Conservation (phyloP, 1,139 yeast species). For the Candida mesenterica region DNA sequence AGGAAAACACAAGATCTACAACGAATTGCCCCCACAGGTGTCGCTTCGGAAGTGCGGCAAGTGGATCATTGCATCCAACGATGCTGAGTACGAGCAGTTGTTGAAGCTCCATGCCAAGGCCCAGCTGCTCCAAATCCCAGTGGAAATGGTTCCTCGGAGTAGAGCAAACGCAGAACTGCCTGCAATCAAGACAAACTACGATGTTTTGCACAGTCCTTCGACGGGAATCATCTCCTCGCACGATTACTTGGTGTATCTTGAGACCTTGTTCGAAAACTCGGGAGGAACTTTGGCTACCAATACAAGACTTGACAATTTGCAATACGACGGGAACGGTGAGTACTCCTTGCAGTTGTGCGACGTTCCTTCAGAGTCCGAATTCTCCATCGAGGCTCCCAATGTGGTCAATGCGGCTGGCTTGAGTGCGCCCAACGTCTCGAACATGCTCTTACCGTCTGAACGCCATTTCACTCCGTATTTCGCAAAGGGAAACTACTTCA, state of each 20-base stretch:
- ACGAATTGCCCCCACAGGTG: constrained; percentile 31
- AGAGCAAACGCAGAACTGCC: constrained; percentile 58
- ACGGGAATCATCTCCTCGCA: constrained; percentile 87
- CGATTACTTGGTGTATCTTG: constrained; percentile 60
- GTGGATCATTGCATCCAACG: constrained; percentile 84
- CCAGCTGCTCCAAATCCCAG: constrained; percentile 52
- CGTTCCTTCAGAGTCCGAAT: constrained; percentile 31
- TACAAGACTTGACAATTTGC: constrained; percentile 53
- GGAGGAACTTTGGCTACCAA: constrained; percentile 68
- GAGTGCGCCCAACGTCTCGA: constrained; percentile 66
- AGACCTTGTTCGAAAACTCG: constrained; percentile 48
- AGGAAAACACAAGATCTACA: constrained; percentile 70
- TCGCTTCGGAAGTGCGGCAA: constrained; percentile 61
- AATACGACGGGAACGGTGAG: constrained; percentile 20
- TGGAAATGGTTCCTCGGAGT: constrained; percentile 49
- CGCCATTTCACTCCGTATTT: constrained; percentile 59
- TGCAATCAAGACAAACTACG: constrained; percentile 57
- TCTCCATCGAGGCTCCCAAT: constrained; percentile 51
- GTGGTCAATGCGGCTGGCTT: constrained; percentile 80
- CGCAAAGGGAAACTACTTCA: constrained; percentile 83
- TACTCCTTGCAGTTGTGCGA: constrained; percentile 35
- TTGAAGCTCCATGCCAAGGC: constrained; percentile 52
- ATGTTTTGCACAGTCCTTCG: constrained; percentile 72
- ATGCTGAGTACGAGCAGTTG: constrained; percentile 58
- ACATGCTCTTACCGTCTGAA: constrained; percentile 63